These are phyloP conservation scores for Elongisporangium prolatum DNA, from an alignment of 352 stramenopile genomes.

Conservation along the genomic window DNA sequence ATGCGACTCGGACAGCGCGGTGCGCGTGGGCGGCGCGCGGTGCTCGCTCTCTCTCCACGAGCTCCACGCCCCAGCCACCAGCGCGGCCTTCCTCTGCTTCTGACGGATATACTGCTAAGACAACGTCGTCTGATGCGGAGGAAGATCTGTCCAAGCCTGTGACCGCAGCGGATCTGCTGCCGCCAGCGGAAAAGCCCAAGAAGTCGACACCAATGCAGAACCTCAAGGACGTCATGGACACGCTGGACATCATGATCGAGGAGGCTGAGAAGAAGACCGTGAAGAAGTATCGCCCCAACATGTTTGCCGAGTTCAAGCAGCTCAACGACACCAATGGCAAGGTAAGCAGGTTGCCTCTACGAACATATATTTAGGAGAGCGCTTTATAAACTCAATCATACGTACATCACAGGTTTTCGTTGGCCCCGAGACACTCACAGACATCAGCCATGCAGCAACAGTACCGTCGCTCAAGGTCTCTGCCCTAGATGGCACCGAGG, in stretches of 20 bases:
- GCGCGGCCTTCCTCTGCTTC: neutral
- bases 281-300: constrained; percentile 85
- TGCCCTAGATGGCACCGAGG: constrained; percentile 36
- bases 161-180: neutral
- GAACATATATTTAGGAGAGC: too few relatives aligned
- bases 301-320: constrained; percentile 87
- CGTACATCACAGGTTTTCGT: constrained; percentile 24
- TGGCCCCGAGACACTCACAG: constrained; percentile 40
- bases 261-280: constrained; percentile 80
- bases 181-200: constrained; percentile 11
- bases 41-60: neutral
- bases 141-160: neutral
- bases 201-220: constrained; percentile 62
- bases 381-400: neutral
- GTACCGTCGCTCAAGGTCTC: constrained; percentile 56
- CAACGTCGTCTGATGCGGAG: constrained; percentile 4
- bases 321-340: constrained; percentile 87
- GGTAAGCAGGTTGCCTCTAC: too few relatives aligned
- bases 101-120: neutral
- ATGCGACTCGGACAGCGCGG: neutral
- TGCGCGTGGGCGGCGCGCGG: neutral
- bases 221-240: constrained; percentile 66
- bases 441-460: constrained; percentile 46
- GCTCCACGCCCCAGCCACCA: neutral
- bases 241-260: constrained; percentile 78